Percentiles rank a stretch among this genome's conserved stretches.
Evolutionary conservation across 345 rosid species (phyloP).

Genomic region (Acer campestre): DNA sequence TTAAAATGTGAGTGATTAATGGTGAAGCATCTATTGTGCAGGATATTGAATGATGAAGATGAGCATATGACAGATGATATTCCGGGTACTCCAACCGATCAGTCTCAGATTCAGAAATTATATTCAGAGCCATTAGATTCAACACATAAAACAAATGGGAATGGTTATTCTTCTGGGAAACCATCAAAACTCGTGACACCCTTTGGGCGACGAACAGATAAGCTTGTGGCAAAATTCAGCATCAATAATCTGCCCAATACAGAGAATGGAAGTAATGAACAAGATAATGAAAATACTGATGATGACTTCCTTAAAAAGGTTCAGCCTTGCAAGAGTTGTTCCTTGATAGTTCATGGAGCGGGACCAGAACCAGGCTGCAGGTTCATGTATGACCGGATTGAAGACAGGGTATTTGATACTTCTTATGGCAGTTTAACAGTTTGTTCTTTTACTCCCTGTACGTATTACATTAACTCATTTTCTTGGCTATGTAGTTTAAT

Average conservation of each 20-base stretch:
- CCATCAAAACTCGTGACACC: constrained; percentile 68
- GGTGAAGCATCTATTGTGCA: constrained; percentile 18
- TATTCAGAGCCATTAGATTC: constrained; percentile 53
- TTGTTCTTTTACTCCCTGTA: constrained; percentile 18
- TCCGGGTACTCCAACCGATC: constrained; percentile 65
- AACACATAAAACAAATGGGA: constrained; percentile 38
- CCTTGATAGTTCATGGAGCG: constrained; percentile 52
- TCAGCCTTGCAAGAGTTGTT: constrained; percentile 59
- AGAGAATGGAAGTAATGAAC: constrained; percentile 40
- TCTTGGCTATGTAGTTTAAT: constrained; percentile 48
- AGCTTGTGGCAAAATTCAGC: constrained; percentile 66
- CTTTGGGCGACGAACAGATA: constrained; percentile 67
- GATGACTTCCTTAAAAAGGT: constrained; percentile 81
- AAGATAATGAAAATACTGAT: constrained; percentile 43
- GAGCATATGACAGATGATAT: constrained; percentile 53
- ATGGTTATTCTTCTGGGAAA: constrained; percentile 65
- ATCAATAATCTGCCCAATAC: constrained; percentile 42
- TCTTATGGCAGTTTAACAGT: constrained; percentile 7
- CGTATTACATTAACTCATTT: constrained; percentile 16
- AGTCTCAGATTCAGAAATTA: constrained; percentile 35
- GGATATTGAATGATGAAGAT: constrained; percentile 68
- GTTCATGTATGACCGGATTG: constrained; percentile 84
- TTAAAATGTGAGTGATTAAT: neutral
- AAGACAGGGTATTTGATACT: constrained; percentile 65
- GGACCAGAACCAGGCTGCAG: constrained; percentile 83